Base-by-base conservation (phyloP, 2,329 filamentous ascomycete species). In the Neofusicoccum kwambonambiense region DNA sequence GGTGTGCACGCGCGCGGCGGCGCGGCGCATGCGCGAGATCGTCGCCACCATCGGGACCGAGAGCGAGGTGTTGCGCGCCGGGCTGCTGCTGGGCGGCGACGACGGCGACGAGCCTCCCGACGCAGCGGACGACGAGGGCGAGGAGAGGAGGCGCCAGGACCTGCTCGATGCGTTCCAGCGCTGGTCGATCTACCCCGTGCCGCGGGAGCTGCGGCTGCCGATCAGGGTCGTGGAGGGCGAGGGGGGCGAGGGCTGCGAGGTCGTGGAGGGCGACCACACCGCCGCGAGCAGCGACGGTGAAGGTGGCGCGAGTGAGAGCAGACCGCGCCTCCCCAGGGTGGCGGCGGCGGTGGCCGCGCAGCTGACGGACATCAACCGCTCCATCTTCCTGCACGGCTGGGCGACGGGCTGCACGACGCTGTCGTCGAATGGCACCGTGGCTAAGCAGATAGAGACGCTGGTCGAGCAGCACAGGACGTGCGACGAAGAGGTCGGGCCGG, bases 351-450 rank as follows among this genome's bases (percentile, higher is more conserved):
- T 82, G 61, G 80, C 72, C 4, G 69, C 79, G 8, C 77, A 80
- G 5, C 78, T 90, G 60, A 87, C 84, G 0, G 76, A 81, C 12
- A 86, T 90, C 64, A 92, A 91, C 70, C 77, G 82, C 62, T 88
- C 88, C 19, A 89, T 92, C 8, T 91, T 93, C 71, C 79, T 90
- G 61, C 87, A 88, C 71, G 90, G 90, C 15, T 93, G 90, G 90
- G 81, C 82, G 9, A 77, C 80, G 8, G 79, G 83, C 0, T 72
- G 84, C 31, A 90, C 88, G 1, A 93, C 90, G 0, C 77, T 93
- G 60, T 91, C 89, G 3, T 89, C 88, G 67, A 93, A 93, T 72
- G 83, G 85, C 22, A 85, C 85, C 1, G 87, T 90, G 50, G 84
- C 86, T 22, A 90, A 86, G 68, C 84, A 88, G 68, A 86, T 93